Base-by-base conservation (phyloP, 2,329 filamentous ascomycete species). In the Aureobasidium sp. region DNA sequence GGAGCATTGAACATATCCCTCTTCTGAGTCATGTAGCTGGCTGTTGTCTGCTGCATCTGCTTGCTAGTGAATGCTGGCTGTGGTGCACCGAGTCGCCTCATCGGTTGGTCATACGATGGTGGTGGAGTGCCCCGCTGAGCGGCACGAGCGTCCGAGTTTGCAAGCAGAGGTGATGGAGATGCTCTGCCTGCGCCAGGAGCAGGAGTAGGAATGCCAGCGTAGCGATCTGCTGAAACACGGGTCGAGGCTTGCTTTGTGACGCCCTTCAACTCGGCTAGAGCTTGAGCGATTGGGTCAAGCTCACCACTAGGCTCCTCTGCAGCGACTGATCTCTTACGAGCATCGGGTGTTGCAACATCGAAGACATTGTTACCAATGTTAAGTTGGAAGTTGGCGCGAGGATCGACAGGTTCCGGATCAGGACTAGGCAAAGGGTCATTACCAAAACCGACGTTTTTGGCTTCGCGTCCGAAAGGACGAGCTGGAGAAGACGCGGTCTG, bases 361-460 rank as follows among this genome's bases (percentile, higher is more conserved):
- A 99, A 96, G 12, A 99, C 91, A 69, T 99, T 99, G 69, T 95
- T 91, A 8, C 94, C 94, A 61, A 99, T 85, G 69, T 97, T 97
- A 32, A 99, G 81, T 64, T 96, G 93, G 69, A 97, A 87, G 72
- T 89, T 96, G 42, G 93, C 91, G 65, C 94, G 87, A 62, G 93
- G 92, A 71, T 97, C 94, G 41, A 94, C 92, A 1, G 89, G 89
- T 59, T 95, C 90, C 3, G 90, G 91, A 69, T 91, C 95, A 59
- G 78, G 79, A 67, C 78, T 81, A n/a, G 79, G 75, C 63, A 73
- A 69, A 66, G 67, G 77, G 71, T 76, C 73, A 23, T 51, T 64
- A 23, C 0, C 70, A 59, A 68, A 69, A 47, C 70, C 69, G n/a
- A 63, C 67, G 23, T 67, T 69, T 20, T 68, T 68, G 44, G 64